Conservation (phyloP, 2,329 filamentous ascomycete species). For the Fusarium sp. region DNA sequence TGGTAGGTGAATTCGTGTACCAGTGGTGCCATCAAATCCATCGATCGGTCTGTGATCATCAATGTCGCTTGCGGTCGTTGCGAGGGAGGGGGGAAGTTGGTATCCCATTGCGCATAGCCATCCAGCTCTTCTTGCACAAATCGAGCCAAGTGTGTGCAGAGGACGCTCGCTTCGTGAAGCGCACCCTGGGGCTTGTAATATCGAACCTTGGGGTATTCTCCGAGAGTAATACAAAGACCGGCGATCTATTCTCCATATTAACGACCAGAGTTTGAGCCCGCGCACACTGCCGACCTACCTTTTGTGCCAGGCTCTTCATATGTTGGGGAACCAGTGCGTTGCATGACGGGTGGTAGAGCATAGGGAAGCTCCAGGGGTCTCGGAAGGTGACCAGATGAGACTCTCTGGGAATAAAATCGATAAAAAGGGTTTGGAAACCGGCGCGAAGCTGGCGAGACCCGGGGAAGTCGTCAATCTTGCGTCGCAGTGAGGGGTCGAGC, state of each 20-base stretch:
- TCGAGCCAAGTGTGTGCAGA: conserved; percentile 88
- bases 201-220: conserved; percentile 92
- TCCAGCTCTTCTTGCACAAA: conserved; percentile 95
- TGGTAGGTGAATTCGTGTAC: conserved; percentile 98
- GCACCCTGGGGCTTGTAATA: conserved; percentile 85
- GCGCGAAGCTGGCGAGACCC: conserved; percentile 79
- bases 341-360: conserved; percentile 91
- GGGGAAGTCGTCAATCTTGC: conserved; percentile 79
- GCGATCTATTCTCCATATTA: conserved; percentile 49
- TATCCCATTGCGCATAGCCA: conserved; percentile 85
- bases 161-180: conserved; percentile 86
- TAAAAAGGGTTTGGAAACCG: conserved; percentile 84
- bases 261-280: background rate
- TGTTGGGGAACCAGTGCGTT: conserved; percentile 86
- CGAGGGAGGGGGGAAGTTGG: conserved; percentile 84
- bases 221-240: conserved; percentile 87
- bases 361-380: conserved; percentile 95
- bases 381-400: conserved; percentile 91
- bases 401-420: conserved; percentile 92
- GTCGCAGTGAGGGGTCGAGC: conserved; percentile 76
- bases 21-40: conserved; percentile 90
- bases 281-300: conserved; percentile 64
- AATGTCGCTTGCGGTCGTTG: conserved; percentile 84
- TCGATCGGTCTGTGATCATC: conserved; percentile 89
- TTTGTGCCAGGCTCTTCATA: conserved; percentile 87